A percentile compares a stretch with the other conserved stretches of the same genome.
Evolutionary conservation across 2,329 filamentous ascomycete species (phyloP).

Genomic region (Penicillium sp.): DNA sequence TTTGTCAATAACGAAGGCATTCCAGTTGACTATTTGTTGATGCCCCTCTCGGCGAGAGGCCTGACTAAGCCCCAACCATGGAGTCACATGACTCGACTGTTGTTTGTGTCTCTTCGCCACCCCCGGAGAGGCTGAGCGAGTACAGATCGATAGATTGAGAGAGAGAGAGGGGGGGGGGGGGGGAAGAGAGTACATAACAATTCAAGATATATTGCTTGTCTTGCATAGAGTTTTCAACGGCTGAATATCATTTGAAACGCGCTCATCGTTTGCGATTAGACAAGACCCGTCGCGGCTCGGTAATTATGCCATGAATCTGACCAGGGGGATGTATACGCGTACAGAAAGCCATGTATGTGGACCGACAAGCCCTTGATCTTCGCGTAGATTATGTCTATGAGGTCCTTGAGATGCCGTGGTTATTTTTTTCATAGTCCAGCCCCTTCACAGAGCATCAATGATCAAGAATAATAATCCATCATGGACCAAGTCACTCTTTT

Average conservation of each 20-base stretch:
- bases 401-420: neutral
- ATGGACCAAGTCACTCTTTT: neutral
- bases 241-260: neutral
- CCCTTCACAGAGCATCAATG: neutral
- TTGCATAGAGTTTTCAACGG: too few relatives aligned
- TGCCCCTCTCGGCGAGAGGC: neutral
- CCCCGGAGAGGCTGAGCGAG: slow-evolving; percentile 2
- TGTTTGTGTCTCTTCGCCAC: neutral
- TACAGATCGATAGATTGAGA: neutral
- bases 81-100: slow-evolving; percentile 6
- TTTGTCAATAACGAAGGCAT: too few relatives aligned
- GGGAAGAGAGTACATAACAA: too few relatives aligned
- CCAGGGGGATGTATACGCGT: neutral
- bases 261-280: neutral
- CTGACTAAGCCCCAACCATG: neutral
- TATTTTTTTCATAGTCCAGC: neutral
- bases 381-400: neutral
- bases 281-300: neutral
- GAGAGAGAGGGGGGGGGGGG: too few relatives aligned
- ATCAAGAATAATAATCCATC: neutral
- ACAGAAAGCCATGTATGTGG: neutral
- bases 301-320: neutral
- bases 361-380: neutral
- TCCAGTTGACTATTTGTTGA: neutral
- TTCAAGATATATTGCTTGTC: too few relatives aligned